A percentile compares a stretch with the other conserved stretches of the same genome.
Conservation (phyloP, 345 rosid species). For the Capsella bursapastoris region DNA sequence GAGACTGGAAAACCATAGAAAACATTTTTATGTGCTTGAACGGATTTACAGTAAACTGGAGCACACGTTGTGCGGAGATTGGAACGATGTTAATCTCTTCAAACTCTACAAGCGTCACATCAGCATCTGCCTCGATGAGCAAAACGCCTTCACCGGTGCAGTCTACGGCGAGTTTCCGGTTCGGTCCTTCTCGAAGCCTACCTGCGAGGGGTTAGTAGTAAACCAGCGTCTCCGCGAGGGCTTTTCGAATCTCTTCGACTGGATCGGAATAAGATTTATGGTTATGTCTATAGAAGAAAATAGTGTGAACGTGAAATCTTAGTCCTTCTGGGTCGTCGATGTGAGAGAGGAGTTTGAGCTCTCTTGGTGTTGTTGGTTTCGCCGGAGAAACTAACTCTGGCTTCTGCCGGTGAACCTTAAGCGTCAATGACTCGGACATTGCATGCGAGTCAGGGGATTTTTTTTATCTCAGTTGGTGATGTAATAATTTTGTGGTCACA, state of each 20-base stretch:
- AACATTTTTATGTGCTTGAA: too few species aligned
- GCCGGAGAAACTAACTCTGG: slow-evolving; percentile 57
- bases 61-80: too few species aligned
- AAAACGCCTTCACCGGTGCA: background rate
- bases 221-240: background rate
- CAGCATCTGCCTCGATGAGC: background rate
- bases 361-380: slow-evolving; percentile 55
- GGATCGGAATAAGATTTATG: background rate
- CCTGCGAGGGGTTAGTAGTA: background rate
- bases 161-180: background rate
- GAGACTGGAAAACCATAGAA: too few species aligned
- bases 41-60: too few species aligned
- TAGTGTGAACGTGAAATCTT: slow-evolving; percentile 48
- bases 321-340: slow-evolving; percentile 61
- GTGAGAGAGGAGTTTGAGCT: slow-evolving; percentile 56
- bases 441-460: too few species aligned
- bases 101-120: background rate
- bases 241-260: background rate
- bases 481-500: background rate
- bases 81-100: too few species aligned
- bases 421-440: slow-evolving; percentile 32
- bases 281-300: slow-evolving; percentile 44
- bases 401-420: slow-evolving; percentile 44
- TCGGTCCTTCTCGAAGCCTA: background rate
- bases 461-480: too few species aligned